A percentile compares a stretch with the other conserved stretches of the same genome.
Evolutionary conservation across 164 flowering plant genomes (phyloP).

Genomic region (Liquidambar formosana): DNA sequence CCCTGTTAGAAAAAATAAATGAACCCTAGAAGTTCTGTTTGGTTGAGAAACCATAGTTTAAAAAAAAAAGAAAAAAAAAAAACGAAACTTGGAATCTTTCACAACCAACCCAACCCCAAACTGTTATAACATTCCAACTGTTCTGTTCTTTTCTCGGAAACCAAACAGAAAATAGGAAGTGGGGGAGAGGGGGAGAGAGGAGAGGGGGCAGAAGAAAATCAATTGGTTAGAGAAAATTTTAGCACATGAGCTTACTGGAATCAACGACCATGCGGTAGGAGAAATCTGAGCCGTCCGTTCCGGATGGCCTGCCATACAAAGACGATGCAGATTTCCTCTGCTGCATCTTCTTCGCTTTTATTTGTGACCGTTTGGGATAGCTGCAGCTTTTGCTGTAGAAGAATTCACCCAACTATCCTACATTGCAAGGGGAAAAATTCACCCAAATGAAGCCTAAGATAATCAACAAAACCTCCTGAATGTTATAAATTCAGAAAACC

Average conservation of each 20-base stretch:
- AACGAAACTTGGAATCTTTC: neutral
- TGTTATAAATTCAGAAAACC: too few species aligned
- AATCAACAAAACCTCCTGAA: too few species aligned
- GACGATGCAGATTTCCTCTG: slow-evolving; percentile 42
- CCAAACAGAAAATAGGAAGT: neutral
- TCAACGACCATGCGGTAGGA: slow-evolving; percentile 98
- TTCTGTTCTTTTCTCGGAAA: neutral
- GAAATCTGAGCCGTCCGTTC: slow-evolving; percentile 96
- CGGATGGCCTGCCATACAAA: slow-evolving; percentile 62
- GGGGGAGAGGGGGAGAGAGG: too few species aligned
- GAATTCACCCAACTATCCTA: too few species aligned
- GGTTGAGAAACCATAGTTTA: neutral
- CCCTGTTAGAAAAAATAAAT: neutral
- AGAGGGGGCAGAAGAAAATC: too few species aligned
- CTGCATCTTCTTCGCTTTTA: slow-evolving; percentile 41
- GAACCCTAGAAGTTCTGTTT: neutral
- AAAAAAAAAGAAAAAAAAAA: neutral
- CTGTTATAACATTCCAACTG: too few species aligned
- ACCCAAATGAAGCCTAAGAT: too few species aligned
- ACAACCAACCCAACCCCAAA: too few species aligned
- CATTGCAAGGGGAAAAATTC: too few species aligned
- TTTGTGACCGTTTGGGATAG: too few species aligned
- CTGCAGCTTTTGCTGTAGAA: too few species aligned
- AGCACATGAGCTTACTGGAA: slow-evolving; percentile 46
- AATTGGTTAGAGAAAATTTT: neutral